phyloP scores from a whole-genome alignment of 441 rosid genomes.

The Sinapis alba region DNA sequence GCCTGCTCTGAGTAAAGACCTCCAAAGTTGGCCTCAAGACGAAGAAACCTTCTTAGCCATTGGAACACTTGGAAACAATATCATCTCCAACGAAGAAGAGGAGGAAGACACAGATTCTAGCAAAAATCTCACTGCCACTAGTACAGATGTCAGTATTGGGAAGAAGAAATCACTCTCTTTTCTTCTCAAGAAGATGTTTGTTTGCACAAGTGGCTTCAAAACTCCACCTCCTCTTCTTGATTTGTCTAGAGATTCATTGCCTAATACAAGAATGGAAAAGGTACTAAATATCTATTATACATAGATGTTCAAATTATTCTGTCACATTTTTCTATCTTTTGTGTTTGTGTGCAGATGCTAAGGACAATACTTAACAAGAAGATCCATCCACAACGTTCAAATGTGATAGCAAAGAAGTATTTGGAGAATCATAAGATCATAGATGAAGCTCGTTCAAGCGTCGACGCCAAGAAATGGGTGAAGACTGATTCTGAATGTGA shows the following conservation, averaged over 20 bases:
- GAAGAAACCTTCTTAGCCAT: conserved; percentile 39
- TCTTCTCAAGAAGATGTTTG: conserved; percentile 43
- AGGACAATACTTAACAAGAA: conserved; percentile 43
- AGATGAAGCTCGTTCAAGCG: conserved; percentile 40
- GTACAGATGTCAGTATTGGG: conserved; percentile 22
- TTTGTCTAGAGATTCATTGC: conserved; percentile 36
- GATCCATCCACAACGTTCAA: conserved; percentile 44
- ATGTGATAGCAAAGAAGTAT: conserved; percentile 33
- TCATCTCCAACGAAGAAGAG: conserved; percentile 31
- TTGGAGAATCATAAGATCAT: conserved; percentile 38
- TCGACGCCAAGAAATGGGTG: conserved; percentile 50
- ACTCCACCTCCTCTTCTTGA: conserved; percentile 40
- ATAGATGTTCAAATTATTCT: conserved; percentile 5
- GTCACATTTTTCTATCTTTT: background rate
- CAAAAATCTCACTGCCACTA: conserved; percentile 35
- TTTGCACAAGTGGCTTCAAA: conserved; percentile 42
- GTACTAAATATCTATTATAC: conserved; percentile 1
- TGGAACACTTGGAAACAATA: conserved; percentile 41
- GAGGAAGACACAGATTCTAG: conserved; percentile 16
- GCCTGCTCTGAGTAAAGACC: conserved; percentile 27
- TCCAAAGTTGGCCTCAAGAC: conserved; percentile 35
- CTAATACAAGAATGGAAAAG: conserved; percentile 40
- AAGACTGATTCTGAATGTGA: conserved; percentile 68
- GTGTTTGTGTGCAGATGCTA: conserved; percentile 33
- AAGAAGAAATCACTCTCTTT: conserved; percentile 41